Percentiles rank a stretch among this genome's conserved stretches.
Evolutionary conservation across 129 eudicot species (phyloP).

Genomic region (Pulicaria dysenterica): DNA sequence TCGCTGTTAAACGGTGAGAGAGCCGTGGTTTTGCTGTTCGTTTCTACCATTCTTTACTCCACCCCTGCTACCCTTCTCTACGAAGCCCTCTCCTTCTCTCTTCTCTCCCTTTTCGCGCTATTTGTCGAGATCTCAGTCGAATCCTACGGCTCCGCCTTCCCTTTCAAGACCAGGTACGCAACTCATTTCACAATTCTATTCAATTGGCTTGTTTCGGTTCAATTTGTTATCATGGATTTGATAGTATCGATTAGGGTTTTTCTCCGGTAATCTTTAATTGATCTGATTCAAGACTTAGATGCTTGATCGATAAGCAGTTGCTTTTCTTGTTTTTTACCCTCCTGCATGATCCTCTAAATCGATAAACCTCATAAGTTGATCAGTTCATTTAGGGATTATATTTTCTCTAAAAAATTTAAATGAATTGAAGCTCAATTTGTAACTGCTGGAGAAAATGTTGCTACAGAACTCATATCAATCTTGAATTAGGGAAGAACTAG

Average conservation of each 20-base stretch:
- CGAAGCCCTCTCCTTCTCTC: conserved; percentile 51
- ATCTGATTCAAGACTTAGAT: neutral
- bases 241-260: conserved; percentile 28
- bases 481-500: neutral
- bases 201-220: conserved; percentile 21
- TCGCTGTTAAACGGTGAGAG: conserved; percentile 89
- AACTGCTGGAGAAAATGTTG: conserved; percentile 4
- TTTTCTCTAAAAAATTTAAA: neutral
- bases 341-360: conserved; percentile 2
- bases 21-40: conserved; percentile 72
- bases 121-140: conserved; percentile 72
- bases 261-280: neutral
- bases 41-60: conserved; percentile 49
- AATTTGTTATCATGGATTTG: neutral
- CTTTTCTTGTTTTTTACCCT: too few species aligned
- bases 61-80: conserved; percentile 43
- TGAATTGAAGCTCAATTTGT: too few species aligned
- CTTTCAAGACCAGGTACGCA: conserved; percentile 60
- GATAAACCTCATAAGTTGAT: conserved; percentile 14
- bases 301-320: too few species aligned
- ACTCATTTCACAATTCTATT: conserved; percentile 5
- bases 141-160: conserved; percentile 34
- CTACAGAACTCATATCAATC: neutral
- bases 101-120: conserved; percentile 57
- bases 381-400: neutral